phyloP scores from a whole-genome alignment of 805 yeast species.

The Blastobotrys peoriensis region DNA sequence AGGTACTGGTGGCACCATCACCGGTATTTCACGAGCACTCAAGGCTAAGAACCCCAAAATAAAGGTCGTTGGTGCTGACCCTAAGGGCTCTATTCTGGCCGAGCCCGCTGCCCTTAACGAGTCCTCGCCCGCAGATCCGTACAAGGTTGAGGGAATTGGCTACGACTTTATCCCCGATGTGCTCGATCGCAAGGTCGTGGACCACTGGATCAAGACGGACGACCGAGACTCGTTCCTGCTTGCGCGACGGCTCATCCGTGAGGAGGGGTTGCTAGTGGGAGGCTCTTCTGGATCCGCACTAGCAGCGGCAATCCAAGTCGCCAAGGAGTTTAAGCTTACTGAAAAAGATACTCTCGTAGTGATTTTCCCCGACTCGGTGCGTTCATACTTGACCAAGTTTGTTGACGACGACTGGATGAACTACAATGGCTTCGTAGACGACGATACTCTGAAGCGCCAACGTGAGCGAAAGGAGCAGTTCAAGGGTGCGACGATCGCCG shows the following conservation, averaged over 20 bases:
- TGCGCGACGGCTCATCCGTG: conserved; percentile 75
- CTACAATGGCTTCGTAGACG: conserved; percentile 66
- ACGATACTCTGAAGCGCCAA: conserved; percentile 36
- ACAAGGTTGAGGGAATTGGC: conserved; percentile 87
- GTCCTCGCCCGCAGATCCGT: conserved; percentile 42
- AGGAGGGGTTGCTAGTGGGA: conserved; percentile 83
- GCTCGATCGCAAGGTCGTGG: conserved; percentile 57
- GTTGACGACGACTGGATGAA: conserved; percentile 90
- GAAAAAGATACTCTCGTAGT: conserved; percentile 73
- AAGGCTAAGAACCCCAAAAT: conserved; percentile 63
- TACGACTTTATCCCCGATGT: conserved; percentile 85
- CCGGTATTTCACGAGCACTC: conserved; percentile 72
- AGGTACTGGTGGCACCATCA: conserved; percentile 89
- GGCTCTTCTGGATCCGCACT: conserved; percentile 87
- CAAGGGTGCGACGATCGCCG: conserved; percentile 55
- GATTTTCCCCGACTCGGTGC: conserved; percentile 78
- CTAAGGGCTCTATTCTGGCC: conserved; percentile 80
- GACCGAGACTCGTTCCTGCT: conserved; percentile 73
- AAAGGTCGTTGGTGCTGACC: conserved; percentile 74
- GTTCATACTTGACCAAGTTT: conserved; percentile 81
- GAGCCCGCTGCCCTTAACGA: conserved; percentile 66
- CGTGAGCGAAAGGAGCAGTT: conserved; percentile 34
- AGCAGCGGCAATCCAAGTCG: conserved; percentile 68
- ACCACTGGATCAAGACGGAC: conserved; percentile 80
- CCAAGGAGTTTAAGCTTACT: conserved; percentile 58